Conservation (phyloP, 2,329 filamentous ascomycete species). For the Colletotrichum truncatum region DNA sequence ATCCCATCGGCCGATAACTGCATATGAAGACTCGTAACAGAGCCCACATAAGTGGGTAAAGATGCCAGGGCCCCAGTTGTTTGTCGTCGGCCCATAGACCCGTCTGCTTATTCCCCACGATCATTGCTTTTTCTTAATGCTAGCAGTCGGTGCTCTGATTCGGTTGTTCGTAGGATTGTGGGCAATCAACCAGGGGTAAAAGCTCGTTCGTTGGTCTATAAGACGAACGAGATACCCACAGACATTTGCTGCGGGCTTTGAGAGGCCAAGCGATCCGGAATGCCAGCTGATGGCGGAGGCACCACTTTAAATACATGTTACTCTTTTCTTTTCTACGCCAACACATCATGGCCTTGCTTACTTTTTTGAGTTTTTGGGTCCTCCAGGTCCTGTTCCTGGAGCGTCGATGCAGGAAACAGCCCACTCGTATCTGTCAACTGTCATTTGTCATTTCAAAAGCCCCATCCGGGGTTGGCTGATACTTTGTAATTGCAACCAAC, state of each 20-base stretch:
- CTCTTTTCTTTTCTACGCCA: neutral
- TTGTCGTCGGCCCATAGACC: neutral
- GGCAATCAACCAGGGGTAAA: neutral
- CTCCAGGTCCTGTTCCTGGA: neutral
- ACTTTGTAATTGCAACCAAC: neutral
- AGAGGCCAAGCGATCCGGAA: neutral
- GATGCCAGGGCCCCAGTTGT: neutral
- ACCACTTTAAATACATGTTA: neutral
- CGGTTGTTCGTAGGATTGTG: neutral
- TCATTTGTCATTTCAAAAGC: neutral
- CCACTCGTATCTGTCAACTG: neutral
- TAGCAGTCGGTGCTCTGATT: neutral
- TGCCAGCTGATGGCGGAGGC: neutral
- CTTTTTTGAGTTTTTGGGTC: neutral
- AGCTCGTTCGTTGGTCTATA: neutral
- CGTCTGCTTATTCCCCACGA: neutral
- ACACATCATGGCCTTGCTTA: neutral
- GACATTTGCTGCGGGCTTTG: neutral
- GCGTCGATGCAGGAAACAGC: neutral
- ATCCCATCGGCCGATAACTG: neutral
- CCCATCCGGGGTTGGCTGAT: neutral
- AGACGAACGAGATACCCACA: neutral
- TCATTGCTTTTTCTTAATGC: conserved; percentile 9
- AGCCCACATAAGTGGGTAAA: neutral
- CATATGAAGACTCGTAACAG: neutral